phyloP scores from a whole-genome alignment of 306 rosid genomes.

The Carpinus fangiana region DNA sequence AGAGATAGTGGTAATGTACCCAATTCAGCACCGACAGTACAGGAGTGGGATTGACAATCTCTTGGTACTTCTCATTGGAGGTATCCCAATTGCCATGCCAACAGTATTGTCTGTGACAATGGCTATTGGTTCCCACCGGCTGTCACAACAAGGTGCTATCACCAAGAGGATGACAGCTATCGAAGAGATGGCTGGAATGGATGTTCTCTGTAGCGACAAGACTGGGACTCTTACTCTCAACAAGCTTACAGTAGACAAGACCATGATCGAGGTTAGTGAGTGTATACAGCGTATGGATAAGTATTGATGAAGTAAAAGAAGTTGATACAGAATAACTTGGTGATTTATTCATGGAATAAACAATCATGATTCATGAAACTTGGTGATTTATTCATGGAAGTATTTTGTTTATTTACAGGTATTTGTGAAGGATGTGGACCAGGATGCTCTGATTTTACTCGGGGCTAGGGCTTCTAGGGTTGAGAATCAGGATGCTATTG shows the following conservation, averaged over 20 bases:
- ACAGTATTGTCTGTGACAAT: slow-evolving; percentile 92
- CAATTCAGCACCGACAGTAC: slow-evolving; percentile 69
- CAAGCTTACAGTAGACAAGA: slow-evolving; percentile 82
- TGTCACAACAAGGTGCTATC: slow-evolving; percentile 88
- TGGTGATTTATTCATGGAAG: not conserved
- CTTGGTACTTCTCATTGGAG: slow-evolving; percentile 90
- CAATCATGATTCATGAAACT: not conserved
- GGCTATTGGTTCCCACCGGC: slow-evolving; percentile 92
- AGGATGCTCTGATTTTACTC: slow-evolving; percentile 52
- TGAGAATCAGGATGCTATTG: slow-evolving; percentile 93
- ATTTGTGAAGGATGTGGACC: slow-evolving; percentile 59
- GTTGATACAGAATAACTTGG: not conserved
- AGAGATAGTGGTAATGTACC: slow-evolving; percentile 82
- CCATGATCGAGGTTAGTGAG: slow-evolving; percentile 62
- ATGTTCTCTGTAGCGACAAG: slow-evolving; percentile 88
- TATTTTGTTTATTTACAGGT: slow-evolving; percentile 37
- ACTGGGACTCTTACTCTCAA: slow-evolving; percentile 89
- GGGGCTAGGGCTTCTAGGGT: slow-evolving; percentile 92
- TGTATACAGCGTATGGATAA: not conserved
- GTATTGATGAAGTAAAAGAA: not conserved
- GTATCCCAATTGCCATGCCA: slow-evolving; percentile 96
- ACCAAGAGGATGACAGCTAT: slow-evolving; percentile 98
- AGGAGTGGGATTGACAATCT: slow-evolving; percentile 85
- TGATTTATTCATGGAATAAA: not conserved
- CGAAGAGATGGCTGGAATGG: slow-evolving; percentile 98